Base-by-base conservation (phyloP, 2,329 filamentous ascomycete genomes). In the Lasiodiplodia sp. region DNA sequence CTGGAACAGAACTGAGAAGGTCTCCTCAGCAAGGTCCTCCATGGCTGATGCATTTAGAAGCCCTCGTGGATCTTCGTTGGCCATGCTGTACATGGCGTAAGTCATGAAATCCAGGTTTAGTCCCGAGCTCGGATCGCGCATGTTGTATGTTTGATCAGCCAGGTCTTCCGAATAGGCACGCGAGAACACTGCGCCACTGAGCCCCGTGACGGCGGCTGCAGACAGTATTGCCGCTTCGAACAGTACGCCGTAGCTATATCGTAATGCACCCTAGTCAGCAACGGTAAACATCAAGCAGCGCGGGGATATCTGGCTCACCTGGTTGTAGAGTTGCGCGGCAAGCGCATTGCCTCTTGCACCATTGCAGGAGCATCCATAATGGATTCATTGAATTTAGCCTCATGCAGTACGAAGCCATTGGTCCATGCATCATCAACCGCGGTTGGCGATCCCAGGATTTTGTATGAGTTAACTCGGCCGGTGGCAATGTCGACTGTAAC, bases 1-100 rank as follows among this genome's bases (percentile, higher is more conserved):
- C 28, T 75, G 73, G 68, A 75, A 75, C 68, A 44, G 10, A 2
- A n/a, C 10, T 3, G 44, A 18, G 2, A 47, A 47, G 0, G 44
- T 11, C 5, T 8, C 6, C 18, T 47, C 3, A 8, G 44, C 44
- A 4, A 47, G 7, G 0, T 10, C 18, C 2, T 21, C 18, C 44
- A 47, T n/a, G 18, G 2, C 44, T 6, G 7, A 1, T 3, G 44
- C 44, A 7, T 21, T n/a, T 3, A 47, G 44, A 6, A 47, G 44
- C 18, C 18, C 44, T 2, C 40, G 16, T 18, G 38, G 14, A 5
- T 34, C 31, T 34, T 34, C 8, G 3, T 44, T 18, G 16, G 16
- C 16, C 14, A 44, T 16, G 16, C 5, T 7, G 40, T 44, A n/a
- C 44, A 47, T 47, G 18, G 44, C 44, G 44, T 47, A 47, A 18